Evolutionary conservation across 2,329 filamentous ascomycete species (phyloP), one percentile per base, ranked within the genome.

Genomic region (Didymellaceae sp.): DNA sequence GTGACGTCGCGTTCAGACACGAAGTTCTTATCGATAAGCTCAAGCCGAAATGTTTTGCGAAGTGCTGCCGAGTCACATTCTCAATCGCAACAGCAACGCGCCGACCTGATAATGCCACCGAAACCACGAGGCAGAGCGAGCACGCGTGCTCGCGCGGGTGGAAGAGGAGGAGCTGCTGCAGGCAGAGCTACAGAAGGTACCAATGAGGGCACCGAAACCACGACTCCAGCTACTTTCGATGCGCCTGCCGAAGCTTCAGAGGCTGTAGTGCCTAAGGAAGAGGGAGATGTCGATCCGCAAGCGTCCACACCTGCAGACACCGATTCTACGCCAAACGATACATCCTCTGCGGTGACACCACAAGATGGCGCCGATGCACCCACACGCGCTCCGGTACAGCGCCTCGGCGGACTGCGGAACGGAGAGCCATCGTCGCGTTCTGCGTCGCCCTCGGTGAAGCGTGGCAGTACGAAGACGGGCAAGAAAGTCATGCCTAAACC

Each of bases 401-500:
- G 68, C 33, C 50, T 71, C 22, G 66, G 64, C 5, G 66, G 61
- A 32, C 55, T 71, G 13, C 65, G 65, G 41, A 63, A 57, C 50
- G 54, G 61, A 34, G 61, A 65, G 16, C 58, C 62, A n/a, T 47
- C 66, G 25, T 70, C 66, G 2, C 60, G 64, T 22, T 68, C 68
- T 31, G 63, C 66, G 7, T 70, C 69, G 1, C 66, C 64, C 3
- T 59, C 65, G 7, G 52, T 67, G 32, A 66, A 63, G 24, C 66
- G 68, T 16, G 64, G 66, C 14, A 58, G 55, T 21, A 57, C 63
- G 18, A 51, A 41, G 5, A 53, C 61, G 45, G 65, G 68, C 20
- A 73, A 69, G 45, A 65, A 65, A 40, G 57, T 61, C n/a, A 46
- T 56, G 22, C 54, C 62, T 6, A 68, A 71, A 41, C 77, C 77